These are phyloP conservation scores for Scheffersomyces lignicola DNA, from an alignment of 1,139 yeast species.

Conservation along the genomic window DNA sequence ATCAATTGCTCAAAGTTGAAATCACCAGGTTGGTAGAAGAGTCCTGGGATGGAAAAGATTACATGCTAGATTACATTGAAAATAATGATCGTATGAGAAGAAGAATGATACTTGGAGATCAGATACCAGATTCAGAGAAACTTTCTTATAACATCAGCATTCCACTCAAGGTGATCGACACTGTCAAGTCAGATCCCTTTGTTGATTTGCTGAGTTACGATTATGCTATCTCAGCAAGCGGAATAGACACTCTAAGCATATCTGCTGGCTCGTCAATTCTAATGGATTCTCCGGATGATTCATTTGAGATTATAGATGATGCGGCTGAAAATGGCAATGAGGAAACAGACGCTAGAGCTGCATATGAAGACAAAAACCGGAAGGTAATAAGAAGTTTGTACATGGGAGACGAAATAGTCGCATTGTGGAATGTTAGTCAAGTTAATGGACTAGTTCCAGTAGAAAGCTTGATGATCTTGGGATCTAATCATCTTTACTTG, in stretches of 20 bases:
- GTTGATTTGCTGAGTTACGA: slow-evolving; percentile 17
- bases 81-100: slow-evolving; percentile 65
- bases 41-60: slow-evolving; percentile 22
- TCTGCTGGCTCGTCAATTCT: slow-evolving; percentile 13
- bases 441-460: slow-evolving; percentile 70
- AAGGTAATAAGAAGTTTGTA: slow-evolving; percentile 67
- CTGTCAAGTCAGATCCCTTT: slow-evolving; percentile 9
- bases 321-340: slow-evolving; percentile 18
- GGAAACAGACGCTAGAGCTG: slow-evolving; percentile 18
- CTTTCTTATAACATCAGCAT: slow-evolving; percentile 40
- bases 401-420: slow-evolving; percentile 68
- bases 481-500: slow-evolving; percentile 61
- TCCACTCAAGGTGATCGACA: slow-evolving; percentile 31
- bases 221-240: slow-evolving; percentile 18
- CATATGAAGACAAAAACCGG: slow-evolving; percentile 68
- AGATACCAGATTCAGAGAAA: slow-evolving; percentile 44
- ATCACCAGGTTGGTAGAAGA: slow-evolving; percentile 34
- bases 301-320: slow-evolving; percentile 46
- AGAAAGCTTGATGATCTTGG: slow-evolving; percentile 73
- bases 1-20: slow-evolving; percentile 47
- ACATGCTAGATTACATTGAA: slow-evolving; percentile 65
- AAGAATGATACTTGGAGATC: slow-evolving; percentile 54
- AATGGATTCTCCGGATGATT: slow-evolving; percentile 21
- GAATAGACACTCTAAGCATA: slow-evolving; percentile 27
- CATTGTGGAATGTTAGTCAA: slow-evolving; percentile 74